Evolutionary conservation across 139 green algal genomes (phyloP).

Genomic region (Medakamo hakoo): DNA sequence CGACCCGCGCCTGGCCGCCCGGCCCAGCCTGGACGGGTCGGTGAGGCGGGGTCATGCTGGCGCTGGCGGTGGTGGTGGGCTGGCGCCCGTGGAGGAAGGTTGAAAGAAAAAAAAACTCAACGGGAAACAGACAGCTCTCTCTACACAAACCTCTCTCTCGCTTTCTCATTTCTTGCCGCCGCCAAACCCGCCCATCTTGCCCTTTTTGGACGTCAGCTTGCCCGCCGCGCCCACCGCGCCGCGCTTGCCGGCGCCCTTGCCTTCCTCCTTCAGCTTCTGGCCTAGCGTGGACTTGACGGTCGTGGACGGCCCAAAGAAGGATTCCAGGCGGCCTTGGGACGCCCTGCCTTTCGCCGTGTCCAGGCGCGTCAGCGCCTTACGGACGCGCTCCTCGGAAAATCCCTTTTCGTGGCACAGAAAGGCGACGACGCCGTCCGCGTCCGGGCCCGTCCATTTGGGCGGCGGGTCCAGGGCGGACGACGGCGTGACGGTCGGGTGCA

Average conservation of each 20-base stretch:
- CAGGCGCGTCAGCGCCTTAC: constrained; percentile 39
- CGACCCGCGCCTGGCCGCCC: not conserved
- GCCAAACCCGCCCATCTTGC: constrained; percentile 15
- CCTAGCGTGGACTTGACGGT: constrained; percentile 18
- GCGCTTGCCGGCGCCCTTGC: constrained; percentile 13
- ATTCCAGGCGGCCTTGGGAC: constrained; percentile 57
- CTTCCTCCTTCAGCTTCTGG: constrained; percentile 27
- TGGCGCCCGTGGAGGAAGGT: not conserved
- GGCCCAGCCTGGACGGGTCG: too few species aligned
- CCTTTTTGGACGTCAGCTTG: constrained; percentile 11
- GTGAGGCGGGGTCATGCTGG: not conserved
- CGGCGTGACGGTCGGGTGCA: constrained; percentile 31
- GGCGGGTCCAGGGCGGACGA: constrained; percentile 22
- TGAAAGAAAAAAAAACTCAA: not conserved
- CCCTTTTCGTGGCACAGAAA: constrained; percentile 89
- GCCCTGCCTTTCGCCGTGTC: constrained; percentile 47
- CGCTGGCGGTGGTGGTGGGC: not conserved
- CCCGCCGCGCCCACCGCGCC: constrained; percentile 9
- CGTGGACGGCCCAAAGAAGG: constrained; percentile 61
- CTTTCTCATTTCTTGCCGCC: constrained; percentile 10
- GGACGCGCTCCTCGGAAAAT: constrained; percentile 83
- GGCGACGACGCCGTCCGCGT: constrained; percentile 75
- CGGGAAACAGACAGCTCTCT: too few species aligned
- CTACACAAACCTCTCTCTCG: not conserved
- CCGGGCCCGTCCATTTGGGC: constrained; percentile 71